Evolutionary conservation across 352 stramenopile genomes (phyloP).

Genomic region (Globisporangium polare): DNA sequence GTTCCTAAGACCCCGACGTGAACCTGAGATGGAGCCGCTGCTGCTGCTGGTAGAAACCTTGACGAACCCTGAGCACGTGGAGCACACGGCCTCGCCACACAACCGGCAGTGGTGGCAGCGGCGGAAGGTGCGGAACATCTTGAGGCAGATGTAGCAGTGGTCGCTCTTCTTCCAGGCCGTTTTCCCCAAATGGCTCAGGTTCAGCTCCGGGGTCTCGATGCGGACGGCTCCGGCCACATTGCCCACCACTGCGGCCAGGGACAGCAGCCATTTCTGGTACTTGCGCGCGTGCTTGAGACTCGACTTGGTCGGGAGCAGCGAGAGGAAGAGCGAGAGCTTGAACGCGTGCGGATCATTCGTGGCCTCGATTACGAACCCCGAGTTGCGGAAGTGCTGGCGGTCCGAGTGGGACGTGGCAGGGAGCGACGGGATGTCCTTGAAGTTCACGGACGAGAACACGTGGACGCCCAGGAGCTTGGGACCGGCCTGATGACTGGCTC

Average conservation of each 20-base stretch:
- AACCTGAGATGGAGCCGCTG: not conserved
- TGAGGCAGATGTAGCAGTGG: slow-evolving; percentile 55
- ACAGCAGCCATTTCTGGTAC: slow-evolving; percentile 60
- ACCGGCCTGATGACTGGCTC: not conserved
- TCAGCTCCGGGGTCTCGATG: slow-evolving; percentile 20
- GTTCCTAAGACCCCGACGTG: slow-evolving; percentile 9
- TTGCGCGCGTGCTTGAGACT: slow-evolving; percentile 42
- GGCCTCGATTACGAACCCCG: slow-evolving; percentile 62
- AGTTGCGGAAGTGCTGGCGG: slow-evolving; percentile 54
- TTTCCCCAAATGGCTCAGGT: slow-evolving; percentile 19
- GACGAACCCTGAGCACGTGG: slow-evolving; percentile 58
- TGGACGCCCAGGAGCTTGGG: slow-evolving; percentile 50
- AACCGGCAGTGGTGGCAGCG: slow-evolving; percentile 67
- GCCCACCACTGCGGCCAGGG: slow-evolving; percentile 25
- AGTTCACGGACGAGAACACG: slow-evolving; percentile 58
- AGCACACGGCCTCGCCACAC: slow-evolving; percentile 61
- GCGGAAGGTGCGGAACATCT: slow-evolving; percentile 62
- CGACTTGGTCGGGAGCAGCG: slow-evolving; percentile 42
- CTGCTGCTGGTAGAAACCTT: slow-evolving; percentile 7
- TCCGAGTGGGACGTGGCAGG: slow-evolving; percentile 41
- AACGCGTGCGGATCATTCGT: slow-evolving; percentile 32
- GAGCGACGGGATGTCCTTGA: slow-evolving; percentile 52
- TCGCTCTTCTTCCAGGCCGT: slow-evolving; percentile 59
- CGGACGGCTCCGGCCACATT: slow-evolving; percentile 34
- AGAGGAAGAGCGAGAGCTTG: slow-evolving; percentile 54